These are phyloP conservation scores for Rhodotorula graminis DNA, from an alignment of 768 basidiomycete species.

Conservation along the genomic window DNA sequence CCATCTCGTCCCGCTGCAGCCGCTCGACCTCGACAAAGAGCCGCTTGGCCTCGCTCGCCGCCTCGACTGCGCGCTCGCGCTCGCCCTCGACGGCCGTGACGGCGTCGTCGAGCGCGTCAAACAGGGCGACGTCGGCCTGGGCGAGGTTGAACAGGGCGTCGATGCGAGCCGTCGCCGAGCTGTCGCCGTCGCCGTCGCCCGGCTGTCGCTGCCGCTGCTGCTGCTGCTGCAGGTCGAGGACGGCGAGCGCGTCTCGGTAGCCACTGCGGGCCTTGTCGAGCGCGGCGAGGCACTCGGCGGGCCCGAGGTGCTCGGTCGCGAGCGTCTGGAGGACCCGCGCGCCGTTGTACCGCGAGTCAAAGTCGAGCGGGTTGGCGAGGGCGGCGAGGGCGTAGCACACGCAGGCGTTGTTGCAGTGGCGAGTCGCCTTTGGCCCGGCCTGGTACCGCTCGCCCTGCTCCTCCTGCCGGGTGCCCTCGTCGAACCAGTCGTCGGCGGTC, in stretches of 20 bases:
- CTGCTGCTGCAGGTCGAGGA: background rate
- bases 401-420: constrained; percentile 25
- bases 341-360: constrained; percentile 35
- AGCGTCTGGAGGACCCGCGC: constrained; percentile 22
- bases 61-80: background rate
- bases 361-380: constrained; percentile 6
- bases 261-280: constrained; percentile 11
- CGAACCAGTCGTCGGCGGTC: constrained; percentile 21
- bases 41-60: constrained; percentile 20
- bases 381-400: constrained; percentile 23
- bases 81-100: background rate
- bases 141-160: constrained; percentile 36
- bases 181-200: background rate
- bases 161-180: constrained; percentile 8
- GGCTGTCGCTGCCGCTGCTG: no score
- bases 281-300: constrained; percentile 5
- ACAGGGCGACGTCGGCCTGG: constrained; percentile 17
- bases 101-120: constrained; percentile 19
- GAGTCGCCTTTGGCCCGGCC: constrained; percentile 19
- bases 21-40: constrained; percentile 32
- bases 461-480: constrained; percentile 34
- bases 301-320: constrained; percentile 22
- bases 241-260: constrained; percentile 22
- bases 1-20: constrained; percentile 32
- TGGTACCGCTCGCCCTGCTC: constrained; percentile 37